These are phyloP conservation scores for Beauveria medogensis DNA, from an alignment of 2,329 filamentous ascomycete species.

Conservation along the genomic window DNA sequence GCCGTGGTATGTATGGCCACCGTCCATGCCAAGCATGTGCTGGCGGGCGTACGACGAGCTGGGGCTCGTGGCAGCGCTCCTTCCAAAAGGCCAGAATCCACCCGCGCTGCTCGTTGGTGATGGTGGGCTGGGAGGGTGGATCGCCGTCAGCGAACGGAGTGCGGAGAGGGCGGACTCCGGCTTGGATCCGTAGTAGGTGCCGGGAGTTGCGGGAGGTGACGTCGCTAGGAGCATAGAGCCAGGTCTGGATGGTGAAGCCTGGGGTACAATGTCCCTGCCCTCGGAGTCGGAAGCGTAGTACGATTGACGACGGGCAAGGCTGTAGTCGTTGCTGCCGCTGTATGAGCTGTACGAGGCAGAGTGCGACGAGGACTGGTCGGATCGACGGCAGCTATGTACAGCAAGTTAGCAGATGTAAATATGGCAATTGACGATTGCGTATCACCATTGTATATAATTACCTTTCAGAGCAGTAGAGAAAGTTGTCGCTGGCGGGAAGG, in stretches of 20 bases:
- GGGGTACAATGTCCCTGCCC: slow-evolving; percentile 54
- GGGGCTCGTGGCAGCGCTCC: slow-evolving; percentile 43
- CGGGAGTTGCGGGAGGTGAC: slow-evolving; percentile 43
- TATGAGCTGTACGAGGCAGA: slow-evolving; percentile 15
- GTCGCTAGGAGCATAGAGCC: slow-evolving; percentile 44
- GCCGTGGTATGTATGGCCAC: slow-evolving; percentile 30
- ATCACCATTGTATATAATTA: slow-evolving; percentile 24
- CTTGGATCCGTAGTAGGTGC: slow-evolving; percentile 23
- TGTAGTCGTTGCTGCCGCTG: slow-evolving; percentile 21
- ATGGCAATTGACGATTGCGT: not conserved
- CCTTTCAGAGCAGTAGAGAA: slow-evolving; percentile 56
- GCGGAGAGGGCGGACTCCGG: slow-evolving; percentile 45
- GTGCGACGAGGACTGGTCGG: slow-evolving; percentile 35
- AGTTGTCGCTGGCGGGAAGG: slow-evolving; percentile 46
- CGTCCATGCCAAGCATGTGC: slow-evolving; percentile 43
- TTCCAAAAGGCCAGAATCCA: slow-evolving; percentile 45
- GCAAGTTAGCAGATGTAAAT: slow-evolving; percentile 16
- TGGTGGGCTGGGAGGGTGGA: slow-evolving; percentile 47
- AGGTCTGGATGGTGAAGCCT: slow-evolving; percentile 54
- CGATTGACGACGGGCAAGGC: slow-evolving; percentile 32
- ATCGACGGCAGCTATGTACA: slow-evolving; percentile 41
- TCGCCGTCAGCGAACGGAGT: slow-evolving; percentile 39
- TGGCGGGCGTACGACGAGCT: slow-evolving; percentile 41
- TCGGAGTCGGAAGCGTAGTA: slow-evolving; percentile 41
- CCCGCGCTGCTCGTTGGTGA: slow-evolving; percentile 39